These are phyloP conservation scores for Fusarium decemcellulare DNA, from an alignment of 2,329 filamentous ascomycete genomes.

Conservation along the genomic window DNA sequence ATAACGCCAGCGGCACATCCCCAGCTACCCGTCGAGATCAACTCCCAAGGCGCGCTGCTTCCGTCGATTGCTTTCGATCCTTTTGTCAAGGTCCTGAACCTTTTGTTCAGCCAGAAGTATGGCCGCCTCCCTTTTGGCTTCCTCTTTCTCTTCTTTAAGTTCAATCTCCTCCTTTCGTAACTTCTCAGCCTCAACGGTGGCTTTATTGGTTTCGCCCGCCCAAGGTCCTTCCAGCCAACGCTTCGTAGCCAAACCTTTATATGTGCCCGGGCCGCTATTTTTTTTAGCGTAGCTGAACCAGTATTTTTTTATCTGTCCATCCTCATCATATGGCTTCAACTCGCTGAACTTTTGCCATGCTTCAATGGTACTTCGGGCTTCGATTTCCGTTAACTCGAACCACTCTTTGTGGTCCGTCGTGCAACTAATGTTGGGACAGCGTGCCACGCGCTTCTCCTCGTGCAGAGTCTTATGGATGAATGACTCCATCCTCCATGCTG, in stretches of 20 bases:
- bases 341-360: conserved; percentile 17
- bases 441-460: rapidly evolving
- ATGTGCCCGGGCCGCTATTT: not conserved
- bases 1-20: no score
- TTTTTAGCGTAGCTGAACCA: not conserved
- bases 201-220: not conserved
- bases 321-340: not conserved
- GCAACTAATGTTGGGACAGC: not conserved
- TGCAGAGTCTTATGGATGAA: conserved; percentile 17
- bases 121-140: not conserved
- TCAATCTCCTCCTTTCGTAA: not conserved
- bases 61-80: not conserved
- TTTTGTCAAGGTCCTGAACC: not conserved
- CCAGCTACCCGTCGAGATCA: not conserved
- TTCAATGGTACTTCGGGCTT: not conserved
- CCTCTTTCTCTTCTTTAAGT: not conserved
- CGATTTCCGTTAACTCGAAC: conserved; percentile 2
- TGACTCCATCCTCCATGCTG: not conserved
- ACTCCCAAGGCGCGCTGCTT: not conserved
- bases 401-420: conserved; percentile 17
- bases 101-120: not conserved
- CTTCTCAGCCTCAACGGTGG: not conserved
- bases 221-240: conserved; percentile 12
- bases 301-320: not conserved
- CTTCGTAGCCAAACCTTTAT: not conserved